phyloP scores from a whole-genome alignment of 2,329 filamentous ascomycete species.

The Nemania sp. region DNA sequence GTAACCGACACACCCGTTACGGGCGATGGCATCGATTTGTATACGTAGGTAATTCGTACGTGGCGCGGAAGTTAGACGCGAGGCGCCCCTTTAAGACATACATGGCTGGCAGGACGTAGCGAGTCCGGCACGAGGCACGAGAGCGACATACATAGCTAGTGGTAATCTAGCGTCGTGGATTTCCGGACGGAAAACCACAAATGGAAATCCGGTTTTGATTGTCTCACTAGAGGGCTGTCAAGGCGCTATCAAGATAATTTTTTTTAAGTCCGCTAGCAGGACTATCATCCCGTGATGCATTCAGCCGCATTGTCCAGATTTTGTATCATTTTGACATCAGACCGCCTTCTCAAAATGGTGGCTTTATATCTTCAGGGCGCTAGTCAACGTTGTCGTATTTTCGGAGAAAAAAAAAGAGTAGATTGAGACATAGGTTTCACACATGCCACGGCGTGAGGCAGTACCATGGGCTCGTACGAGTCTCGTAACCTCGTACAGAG shows the following conservation, averaged over 20 bases:
- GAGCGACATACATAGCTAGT: background rate
- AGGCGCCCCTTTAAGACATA: constrained; percentile 35
- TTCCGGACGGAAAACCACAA: background rate
- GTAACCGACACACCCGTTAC: constrained; percentile 14
- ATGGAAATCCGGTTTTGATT: background rate
- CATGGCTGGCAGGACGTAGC: constrained; percentile 26
- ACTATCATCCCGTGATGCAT: background rate
- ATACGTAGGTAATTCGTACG: background rate
- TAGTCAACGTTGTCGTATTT: constrained; percentile 9
- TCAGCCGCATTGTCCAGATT: background rate
- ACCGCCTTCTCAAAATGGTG: background rate
- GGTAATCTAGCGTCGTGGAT: background rate
- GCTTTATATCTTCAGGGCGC: background rate
- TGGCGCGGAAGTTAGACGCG: constrained; percentile 43
- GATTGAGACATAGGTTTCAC: constrained; percentile 7
- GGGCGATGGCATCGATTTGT: constrained; percentile 49
- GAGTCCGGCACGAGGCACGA: background rate
- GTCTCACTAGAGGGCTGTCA: background rate
- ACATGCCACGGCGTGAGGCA: constrained; percentile 18
- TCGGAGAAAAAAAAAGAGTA: constrained; percentile 22
- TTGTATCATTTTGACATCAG: constrained; percentile 1
- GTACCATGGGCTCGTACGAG: constrained; percentile 6
- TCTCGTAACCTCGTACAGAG: constrained; percentile 25
- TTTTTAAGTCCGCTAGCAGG: background rate
- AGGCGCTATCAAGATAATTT: background rate